Percentiles rank a stretch among this genome's conserved stretches.
Evolutionary conservation across 2,329 filamentous ascomycete species (phyloP).

Genomic region (Aureobasidium pullulans): DNA sequence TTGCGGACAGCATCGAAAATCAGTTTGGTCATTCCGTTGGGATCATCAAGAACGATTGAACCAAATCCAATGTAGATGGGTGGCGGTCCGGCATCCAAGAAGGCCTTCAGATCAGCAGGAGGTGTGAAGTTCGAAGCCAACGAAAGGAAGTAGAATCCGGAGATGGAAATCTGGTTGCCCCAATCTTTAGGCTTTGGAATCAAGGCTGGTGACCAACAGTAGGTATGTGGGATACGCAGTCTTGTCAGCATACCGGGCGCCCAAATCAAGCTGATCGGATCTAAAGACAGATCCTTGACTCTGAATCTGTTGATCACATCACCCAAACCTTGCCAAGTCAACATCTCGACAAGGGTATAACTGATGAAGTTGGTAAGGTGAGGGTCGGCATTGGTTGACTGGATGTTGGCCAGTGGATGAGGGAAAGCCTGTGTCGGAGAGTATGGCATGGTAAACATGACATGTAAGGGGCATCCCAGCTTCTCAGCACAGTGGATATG

Average conservation of each 20-base stretch:
- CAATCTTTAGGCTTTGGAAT: conserved; percentile 74
- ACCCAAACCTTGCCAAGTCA: conserved; percentile 83
- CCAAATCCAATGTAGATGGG: conserved; percentile 81
- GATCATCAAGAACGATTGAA: conserved; percentile 73
- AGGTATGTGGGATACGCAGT: conserved; percentile 78
- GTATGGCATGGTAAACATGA: conserved; percentile 70
- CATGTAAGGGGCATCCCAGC: conserved; percentile 59
- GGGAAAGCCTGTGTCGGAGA: conserved; percentile 79
- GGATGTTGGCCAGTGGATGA: conserved; percentile 78
- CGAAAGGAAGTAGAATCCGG: conserved; percentile 73
- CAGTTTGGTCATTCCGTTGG: conserved; percentile 60
- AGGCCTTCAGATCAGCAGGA: conserved; percentile 56
- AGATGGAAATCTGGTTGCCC: conserved; percentile 63
- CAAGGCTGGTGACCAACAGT: conserved; percentile 80
- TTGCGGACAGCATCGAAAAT: conserved; percentile 63
- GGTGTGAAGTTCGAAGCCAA: conserved; percentile 61
- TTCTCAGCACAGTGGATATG: conserved; percentile 71
- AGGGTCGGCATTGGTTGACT: conserved; percentile 66
- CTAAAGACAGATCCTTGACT: conserved; percentile 63
- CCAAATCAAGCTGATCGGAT: conserved; percentile 72
- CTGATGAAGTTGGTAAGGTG: conserved; percentile 76
- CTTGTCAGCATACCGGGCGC: conserved; percentile 72
- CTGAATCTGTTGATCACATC: conserved; percentile 83
- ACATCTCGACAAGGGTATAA: conserved; percentile 80
- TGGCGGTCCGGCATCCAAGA: conserved; percentile 61